Evolutionary conservation across 2,329 filamentous ascomycete species (phyloP), one percentile per base, ranked within the genome.

Genomic region (Phaeophleospora eucalypticola): DNA sequence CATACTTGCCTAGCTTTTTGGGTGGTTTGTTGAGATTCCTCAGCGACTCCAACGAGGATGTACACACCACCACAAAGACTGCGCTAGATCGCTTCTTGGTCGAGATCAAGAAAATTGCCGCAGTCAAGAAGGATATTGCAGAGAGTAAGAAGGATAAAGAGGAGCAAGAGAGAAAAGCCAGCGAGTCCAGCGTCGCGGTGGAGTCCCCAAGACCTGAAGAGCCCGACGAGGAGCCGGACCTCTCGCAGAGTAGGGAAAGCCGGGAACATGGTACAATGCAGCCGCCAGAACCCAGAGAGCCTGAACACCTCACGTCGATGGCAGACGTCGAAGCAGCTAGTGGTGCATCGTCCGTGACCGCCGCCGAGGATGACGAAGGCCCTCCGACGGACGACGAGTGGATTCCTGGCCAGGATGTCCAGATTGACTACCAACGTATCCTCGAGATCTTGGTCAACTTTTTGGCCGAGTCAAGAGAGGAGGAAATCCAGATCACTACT

Each of bases 351-450:
- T 77, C 79, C 12, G 74, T 76, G 17, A 70, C 69, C 15, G 73
- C 72, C 21, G 73, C 74, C n/a, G 74, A 75, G 36, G 80, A 82
- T 4, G 76, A 78, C 2, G 58, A 62, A 10, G 57, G 50, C 14
- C 57, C 33, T 10, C 40, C 40, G 14, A 82, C 80, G 36, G 90
- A 95, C 58, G 90, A 90, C 50, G 93, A 97, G 63, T 98, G 91
- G 89, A 84, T 97, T 37, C 94, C 94, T 0, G 93, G 94, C 1
- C 93, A 98, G 68, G 93, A 98, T 66, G 89, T 96, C 6, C 86
- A 94, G 49, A 87, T 98, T 52, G 91, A 97, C 67, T 88, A 95
- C 68, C 83, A 87, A 50, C 88, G 86, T 56, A 95, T 98, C 29
- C 72, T 98, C 39, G 87, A 94, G 58, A 98, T 97, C 44, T 71